A percentile compares a stretch with the other conserved stretches of the same genome.
Evolutionary conservation across 345 rosid genomes (phyloP).

Genomic region (Kernera saxatilis): DNA sequence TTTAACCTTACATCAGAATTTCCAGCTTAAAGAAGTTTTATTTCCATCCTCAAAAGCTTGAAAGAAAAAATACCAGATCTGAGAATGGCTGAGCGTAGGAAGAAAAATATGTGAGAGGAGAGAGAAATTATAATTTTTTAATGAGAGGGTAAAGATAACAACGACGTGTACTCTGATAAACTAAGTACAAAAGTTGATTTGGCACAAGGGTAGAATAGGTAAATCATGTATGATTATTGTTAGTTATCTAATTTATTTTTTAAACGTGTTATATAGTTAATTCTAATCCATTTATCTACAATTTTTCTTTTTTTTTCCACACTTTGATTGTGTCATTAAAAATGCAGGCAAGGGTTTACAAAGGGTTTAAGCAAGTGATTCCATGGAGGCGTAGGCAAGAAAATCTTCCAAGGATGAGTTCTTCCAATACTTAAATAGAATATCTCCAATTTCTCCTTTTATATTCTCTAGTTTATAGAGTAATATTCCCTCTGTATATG

Average conservation of each 20-base stretch:
- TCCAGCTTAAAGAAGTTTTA: slow-evolving; percentile 48
- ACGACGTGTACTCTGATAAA: too few relatives aligned
- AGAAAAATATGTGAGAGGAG: too few relatives aligned
- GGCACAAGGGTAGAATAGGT: too few relatives aligned
- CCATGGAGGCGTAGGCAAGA: slow-evolving; percentile 57
- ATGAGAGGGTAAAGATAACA: too few relatives aligned
- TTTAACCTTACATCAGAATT: slow-evolving; percentile 59
- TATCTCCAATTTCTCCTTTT: background rate
- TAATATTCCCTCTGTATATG: slow-evolving; percentile 10
- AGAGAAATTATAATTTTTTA: too few relatives aligned
- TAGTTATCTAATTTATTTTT: too few relatives aligned
- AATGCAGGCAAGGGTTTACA: slow-evolving; percentile 53
- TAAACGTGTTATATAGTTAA: too few relatives aligned
- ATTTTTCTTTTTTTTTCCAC: too few relatives aligned
- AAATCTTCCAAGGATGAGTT: slow-evolving; percentile 14
- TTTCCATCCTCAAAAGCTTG: slow-evolving; percentile 40
- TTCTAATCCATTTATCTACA: too few relatives aligned
- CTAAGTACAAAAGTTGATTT: too few relatives aligned
- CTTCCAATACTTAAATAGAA: slow-evolving; percentile 13
- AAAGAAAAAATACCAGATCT: slow-evolving; percentile 64
- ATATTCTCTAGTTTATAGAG: background rate
- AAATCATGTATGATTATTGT: too few relatives aligned
- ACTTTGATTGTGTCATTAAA: background rate
- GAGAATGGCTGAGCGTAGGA: too few relatives aligned
- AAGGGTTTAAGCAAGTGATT: slow-evolving; percentile 54